Evolutionary conservation across 768 basidiomycete species (phyloP), one percentile per base, ranked within the genome.

Genomic region (Hortiboletus campestris): DNA sequence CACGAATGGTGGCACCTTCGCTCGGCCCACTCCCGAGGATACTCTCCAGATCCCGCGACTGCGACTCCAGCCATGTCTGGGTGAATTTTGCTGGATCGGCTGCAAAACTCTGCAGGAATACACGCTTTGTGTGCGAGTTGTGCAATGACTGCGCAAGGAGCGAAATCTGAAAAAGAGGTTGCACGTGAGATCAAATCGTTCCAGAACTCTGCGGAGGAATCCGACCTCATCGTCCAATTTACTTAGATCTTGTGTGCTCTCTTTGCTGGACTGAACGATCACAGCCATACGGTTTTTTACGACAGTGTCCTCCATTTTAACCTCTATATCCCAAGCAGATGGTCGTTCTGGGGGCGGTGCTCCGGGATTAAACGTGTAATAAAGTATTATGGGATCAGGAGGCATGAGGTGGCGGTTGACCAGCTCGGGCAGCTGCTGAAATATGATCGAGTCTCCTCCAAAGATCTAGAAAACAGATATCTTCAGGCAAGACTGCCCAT

Each of bases 161-260:
- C n/a, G 89, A 85, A 57, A 94, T 90, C 91, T 94, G 62, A 25
- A 44, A 43, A 41, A 25, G 58, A 51, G 59, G 54, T 50, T 55
- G 51, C 51, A 51, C 40, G 2, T 70, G 17, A 68, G 57, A 56
- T 58, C 51, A 61, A 49, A 55, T 63, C 28, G 52, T 25, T 25
- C 56, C 45, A 47, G 22, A 46, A 19, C 1, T 4, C 13, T 13
- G 29, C 20, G 29, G 20, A 34, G 44, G 53, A 60, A 32, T 43
- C n/a, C 41, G 25, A 94, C 94, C 79, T 98, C 93, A 46, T 97
- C 94, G 63, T 97, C 95, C 19, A 96, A 73, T 65, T 84, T 87
- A 16, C 78, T 65, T 19, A 96, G 75, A 47, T 83, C 81, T 57
- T 84, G 82, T 6, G 79, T 73, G 46, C 85, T 86, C 56, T 91